phyloP scores from a whole-genome alignment of 352 stramenopile genomes.

The Vaucheria bursata region DNA sequence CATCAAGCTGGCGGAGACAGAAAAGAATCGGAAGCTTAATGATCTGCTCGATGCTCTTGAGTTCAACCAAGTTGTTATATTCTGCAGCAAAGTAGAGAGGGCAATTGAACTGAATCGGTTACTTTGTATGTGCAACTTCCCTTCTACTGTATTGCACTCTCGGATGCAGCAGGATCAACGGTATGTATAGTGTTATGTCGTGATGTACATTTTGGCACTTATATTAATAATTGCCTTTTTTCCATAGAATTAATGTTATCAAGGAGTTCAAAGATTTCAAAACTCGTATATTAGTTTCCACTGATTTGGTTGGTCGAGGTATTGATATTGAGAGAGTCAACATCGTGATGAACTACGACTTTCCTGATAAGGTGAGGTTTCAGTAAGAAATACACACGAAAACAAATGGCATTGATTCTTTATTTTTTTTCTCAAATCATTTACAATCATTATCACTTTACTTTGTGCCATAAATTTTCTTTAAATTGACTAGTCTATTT shows the following conservation, averaged over 20 bases:
- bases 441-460: not conserved
- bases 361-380: constrained; percentile 71
- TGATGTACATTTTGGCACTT: no score
- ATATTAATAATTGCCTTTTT: no score
- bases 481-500: no score
- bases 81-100: constrained; percentile 50
- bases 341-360: constrained; percentile 99
- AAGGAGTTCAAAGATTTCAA: constrained; percentile 99
- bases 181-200: no score
- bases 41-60: constrained; percentile 97
- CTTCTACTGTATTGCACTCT: constrained; percentile 97
- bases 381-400: no score
- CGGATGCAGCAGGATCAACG: constrained; percentile 93
- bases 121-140: constrained; percentile 99
- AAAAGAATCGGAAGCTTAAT: constrained; percentile 99
- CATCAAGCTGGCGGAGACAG: constrained; percentile 93
- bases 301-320: constrained; percentile 96
- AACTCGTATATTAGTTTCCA: constrained; percentile 98
- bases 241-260: constrained; percentile 82
- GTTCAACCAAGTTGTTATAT: constrained; percentile 89
- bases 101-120: constrained; percentile 84
- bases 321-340: constrained; percentile 99
- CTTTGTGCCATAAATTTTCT: not conserved
- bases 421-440: not conserved
- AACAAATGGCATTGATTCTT: not conserved